Percentiles rank a stretch among this genome's conserved stretches.
Conservation (phyloP, 306 rosid genomes). For the Medicago arabica region DNA sequence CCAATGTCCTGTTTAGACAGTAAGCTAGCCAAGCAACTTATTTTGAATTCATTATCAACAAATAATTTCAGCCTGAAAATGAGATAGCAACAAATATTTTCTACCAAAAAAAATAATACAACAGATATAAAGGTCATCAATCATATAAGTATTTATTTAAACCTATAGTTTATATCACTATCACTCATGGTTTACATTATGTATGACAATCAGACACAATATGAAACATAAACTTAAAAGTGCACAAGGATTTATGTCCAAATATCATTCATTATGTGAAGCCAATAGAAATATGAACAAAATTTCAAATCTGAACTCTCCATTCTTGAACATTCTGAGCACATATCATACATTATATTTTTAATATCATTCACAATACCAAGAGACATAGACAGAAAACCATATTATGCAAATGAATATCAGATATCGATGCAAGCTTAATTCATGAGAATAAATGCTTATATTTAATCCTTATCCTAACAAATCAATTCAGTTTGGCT, state of each 20-base stretch:
- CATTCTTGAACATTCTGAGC: constrained; percentile 5
- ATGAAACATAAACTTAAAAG: constrained; percentile 8
- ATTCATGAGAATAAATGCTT: constrained; percentile 12
- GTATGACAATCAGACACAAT: neutral
- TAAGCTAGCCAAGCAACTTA: constrained; percentile 4
- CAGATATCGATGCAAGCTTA: neutral
- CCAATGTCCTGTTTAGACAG: constrained; percentile 29
- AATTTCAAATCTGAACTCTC: constrained; percentile 13
- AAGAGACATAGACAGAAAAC: constrained; percentile 1
- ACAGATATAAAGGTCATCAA: constrained; percentile 15
- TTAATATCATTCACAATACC: constrained; percentile 15
- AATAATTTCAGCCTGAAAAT: constrained; percentile 30
- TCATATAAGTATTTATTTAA: constrained; percentile 9
- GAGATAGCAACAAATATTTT: neutral
- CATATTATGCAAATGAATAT: constrained; percentile 5
- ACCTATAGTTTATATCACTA: constrained; percentile 3
- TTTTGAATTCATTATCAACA: constrained; percentile 31
- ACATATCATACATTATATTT: neutral
- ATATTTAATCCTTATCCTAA: constrained; percentile 8
- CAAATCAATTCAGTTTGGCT: constrained; percentile 13
- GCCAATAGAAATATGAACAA: constrained; percentile 16
- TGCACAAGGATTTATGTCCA: constrained; percentile 5
- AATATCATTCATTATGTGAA: constrained; percentile 27
- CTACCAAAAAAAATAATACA: neutral
- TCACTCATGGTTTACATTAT: neutral